Percentiles rank a stretch among this genome's conserved stretches.
Conservation (phyloP, 441 rosid genomes). For the Populus trichocarpa region DNA sequence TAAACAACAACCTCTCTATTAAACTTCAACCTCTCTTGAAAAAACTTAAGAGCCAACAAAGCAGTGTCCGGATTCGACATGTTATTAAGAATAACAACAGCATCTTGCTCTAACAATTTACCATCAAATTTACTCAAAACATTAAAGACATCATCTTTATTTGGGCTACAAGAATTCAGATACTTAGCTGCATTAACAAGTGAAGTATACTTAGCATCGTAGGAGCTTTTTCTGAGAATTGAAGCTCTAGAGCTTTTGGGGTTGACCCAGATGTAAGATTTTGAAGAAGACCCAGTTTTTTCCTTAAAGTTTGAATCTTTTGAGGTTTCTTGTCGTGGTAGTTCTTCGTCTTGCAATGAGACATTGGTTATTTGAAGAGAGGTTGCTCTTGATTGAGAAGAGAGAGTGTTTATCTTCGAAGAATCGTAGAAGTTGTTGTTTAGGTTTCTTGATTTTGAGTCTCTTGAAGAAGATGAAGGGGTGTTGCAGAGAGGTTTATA, state of each 20-base stretch:
- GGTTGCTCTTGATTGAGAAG: conserved; percentile 25
- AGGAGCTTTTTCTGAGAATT: conserved; percentile 47
- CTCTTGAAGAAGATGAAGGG: conserved; percentile 24
- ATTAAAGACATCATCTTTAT: conserved; percentile 35
- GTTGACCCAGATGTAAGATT: conserved; percentile 69
- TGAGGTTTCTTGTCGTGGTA: conserved; percentile 24
- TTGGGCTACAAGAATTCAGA: conserved; percentile 42
- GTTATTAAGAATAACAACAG: conserved; percentile 72
- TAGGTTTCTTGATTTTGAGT: conserved; percentile 25
- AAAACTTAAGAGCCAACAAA: conserved; percentile 45
- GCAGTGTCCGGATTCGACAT: conserved; percentile 70
- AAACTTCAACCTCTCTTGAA: conserved; percentile 38
- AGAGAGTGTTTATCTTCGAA: conserved; percentile 20
- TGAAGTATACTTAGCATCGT: conserved; percentile 69
- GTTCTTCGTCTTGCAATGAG: conserved; percentile 40
- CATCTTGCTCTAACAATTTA: conserved; percentile 63
- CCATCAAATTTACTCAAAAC: conserved; percentile 46
- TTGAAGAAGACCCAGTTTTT: conserved; percentile 26
- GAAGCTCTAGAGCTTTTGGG: conserved; percentile 79
- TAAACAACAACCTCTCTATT: conserved; percentile 57
- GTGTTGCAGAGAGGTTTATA: conserved; percentile 39
- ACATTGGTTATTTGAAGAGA: conserved; percentile 37
- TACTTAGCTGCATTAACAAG: conserved; percentile 58
- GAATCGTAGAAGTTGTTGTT: conserved; percentile 15
- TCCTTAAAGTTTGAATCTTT: conserved; percentile 17